Evolutionary conservation across 2,329 filamentous ascomycete genomes (phyloP), one percentile per base, ranked within the genome.

Genomic region (Colletotrichum camelliae): DNA sequence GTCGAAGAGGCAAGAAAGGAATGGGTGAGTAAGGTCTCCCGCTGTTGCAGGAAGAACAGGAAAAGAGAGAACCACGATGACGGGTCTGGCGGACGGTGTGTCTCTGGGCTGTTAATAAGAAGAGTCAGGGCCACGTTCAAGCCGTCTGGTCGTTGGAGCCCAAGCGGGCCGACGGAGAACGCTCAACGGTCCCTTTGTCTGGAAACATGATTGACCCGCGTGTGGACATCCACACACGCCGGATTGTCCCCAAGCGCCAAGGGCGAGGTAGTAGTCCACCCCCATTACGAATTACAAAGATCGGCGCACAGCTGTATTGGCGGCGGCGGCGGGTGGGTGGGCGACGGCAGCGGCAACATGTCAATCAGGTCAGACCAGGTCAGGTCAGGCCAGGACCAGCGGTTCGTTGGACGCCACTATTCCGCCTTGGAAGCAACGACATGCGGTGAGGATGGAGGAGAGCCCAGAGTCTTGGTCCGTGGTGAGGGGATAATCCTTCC

Each of bases 31-130:
- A 74, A 69, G 35, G 58, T 55, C 57, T 52, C 64, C 70, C 52
- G 64, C 43, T 73, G 57, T 48, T 75, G 35, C 70, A 75, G 70
- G 70, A 75, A 62, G 29, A 48, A 48, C 70, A 65, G 62, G 39
- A 69, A 52, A 60, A 48, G 18, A 61, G 65, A 60, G 74, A 60
- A 66, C 64, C 64, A 39, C 29, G 48, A 52, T 24, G 70, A 69
- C 70, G 73, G 73, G 48, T 33, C 70, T 65, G 27, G 10, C 21
- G 74, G 62, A 35, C 69, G 64, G 64, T 39, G 70, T 65, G 74
- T 73, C 70, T 73, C 64, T 73, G 57, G 48, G 43, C 48, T 68
- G 74, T 75, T 75, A 75, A 68, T 75, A 75, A 75, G 73, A 72
- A 75, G 70, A 73, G 33, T 61, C 70, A 69, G 33, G 70, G 58